These are phyloP conservation scores for Mercurialis annua DNA, from an alignment of 345 rosid genomes.

Conservation along the genomic window DNA sequence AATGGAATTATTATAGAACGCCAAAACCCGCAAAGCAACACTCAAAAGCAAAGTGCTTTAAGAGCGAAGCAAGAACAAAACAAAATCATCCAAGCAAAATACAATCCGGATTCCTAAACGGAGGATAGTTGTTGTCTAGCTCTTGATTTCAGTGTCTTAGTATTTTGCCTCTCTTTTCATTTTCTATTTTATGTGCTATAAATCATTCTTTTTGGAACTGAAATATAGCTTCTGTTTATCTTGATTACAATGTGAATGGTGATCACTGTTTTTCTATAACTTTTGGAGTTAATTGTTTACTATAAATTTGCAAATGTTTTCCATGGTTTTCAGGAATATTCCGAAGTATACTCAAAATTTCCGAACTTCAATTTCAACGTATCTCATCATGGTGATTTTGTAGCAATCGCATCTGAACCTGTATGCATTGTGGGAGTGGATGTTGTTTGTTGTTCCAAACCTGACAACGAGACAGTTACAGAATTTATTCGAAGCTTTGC, in stretches of 20 bases:
- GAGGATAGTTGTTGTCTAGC: not conserved
- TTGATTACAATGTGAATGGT: not conserved
- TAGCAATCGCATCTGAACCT: conserved; percentile 72
- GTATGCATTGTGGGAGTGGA: conserved; percentile 68
- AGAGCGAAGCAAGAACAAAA: too few relatives aligned
- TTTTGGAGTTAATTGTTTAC: not conserved
- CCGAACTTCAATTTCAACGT: conserved; percentile 71
- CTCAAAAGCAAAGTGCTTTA: too few relatives aligned
- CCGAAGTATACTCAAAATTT: conserved; percentile 21
- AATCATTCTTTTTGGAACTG: not conserved
- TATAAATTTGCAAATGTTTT: not conserved
- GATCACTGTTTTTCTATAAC: not conserved
- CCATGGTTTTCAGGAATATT: conserved; percentile 38
- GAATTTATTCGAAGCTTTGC: conserved; percentile 49
- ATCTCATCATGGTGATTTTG: conserved; percentile 72
- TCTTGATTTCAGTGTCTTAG: not conserved
- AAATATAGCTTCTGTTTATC: too few relatives aligned
- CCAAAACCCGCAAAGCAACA: too few relatives aligned
- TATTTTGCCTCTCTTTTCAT: not conserved
- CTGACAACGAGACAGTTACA: conserved; percentile 35
- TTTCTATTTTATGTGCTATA: not conserved
- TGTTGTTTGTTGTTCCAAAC: conserved; percentile 40
- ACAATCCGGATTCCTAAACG: not conserved
- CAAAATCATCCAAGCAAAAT: too few relatives aligned
- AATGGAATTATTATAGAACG: too few relatives aligned